Conservation (phyloP, 1,139 yeast genomes). For the Suhomyces anneliseae region DNA sequence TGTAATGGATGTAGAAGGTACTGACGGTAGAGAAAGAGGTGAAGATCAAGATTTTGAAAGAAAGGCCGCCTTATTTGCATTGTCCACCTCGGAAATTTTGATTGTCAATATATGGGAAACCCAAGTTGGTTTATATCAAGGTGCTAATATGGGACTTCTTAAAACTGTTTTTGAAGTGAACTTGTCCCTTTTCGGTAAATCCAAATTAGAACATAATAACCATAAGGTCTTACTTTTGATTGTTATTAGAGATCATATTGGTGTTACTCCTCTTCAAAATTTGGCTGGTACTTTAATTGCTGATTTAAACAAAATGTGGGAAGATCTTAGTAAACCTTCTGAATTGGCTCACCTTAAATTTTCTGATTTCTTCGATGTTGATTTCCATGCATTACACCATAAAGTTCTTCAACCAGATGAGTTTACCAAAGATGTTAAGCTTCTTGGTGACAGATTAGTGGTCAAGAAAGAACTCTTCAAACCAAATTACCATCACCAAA, state of each 20-base stretch:
- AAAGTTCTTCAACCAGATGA: constrained; percentile 77
- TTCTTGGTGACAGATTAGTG: constrained; percentile 62
- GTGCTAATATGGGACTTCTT: constrained; percentile 93
- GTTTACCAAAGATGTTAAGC: constrained; percentile 62
- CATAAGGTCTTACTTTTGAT: constrained; percentile 78
- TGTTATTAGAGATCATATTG: constrained; percentile 90
- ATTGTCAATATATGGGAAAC: constrained; percentile 96
- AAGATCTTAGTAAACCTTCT: constrained; percentile 68
- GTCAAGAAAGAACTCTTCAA: constrained; percentile 56
- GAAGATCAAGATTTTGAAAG: constrained; percentile 98
- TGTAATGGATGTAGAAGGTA: constrained; percentile 96
- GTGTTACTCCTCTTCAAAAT: constrained; percentile 78
- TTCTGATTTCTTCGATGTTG: constrained; percentile 79
- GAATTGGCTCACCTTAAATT: constrained; percentile 54
- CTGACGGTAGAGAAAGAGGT: constrained; percentile 97
- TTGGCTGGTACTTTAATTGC: constrained; percentile 65
- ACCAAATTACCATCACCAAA: constrained; percentile 73
- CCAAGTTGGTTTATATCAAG: constrained; percentile 95
- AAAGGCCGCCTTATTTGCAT: constrained; percentile 91
- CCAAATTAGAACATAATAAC: constrained; percentile 34
- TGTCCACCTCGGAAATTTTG: constrained; percentile 86
- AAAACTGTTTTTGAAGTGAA: constrained; percentile 97
- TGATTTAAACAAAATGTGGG: constrained; percentile 82
- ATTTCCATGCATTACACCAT: constrained; percentile 81
- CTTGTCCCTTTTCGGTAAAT: constrained; percentile 66